Percentiles rank a stretch among this genome's conserved stretches.
Evolutionary conservation across 495 filamentous ascomycete genomes (phyloP).

Genomic region (Penicillium cinerascens): DNA sequence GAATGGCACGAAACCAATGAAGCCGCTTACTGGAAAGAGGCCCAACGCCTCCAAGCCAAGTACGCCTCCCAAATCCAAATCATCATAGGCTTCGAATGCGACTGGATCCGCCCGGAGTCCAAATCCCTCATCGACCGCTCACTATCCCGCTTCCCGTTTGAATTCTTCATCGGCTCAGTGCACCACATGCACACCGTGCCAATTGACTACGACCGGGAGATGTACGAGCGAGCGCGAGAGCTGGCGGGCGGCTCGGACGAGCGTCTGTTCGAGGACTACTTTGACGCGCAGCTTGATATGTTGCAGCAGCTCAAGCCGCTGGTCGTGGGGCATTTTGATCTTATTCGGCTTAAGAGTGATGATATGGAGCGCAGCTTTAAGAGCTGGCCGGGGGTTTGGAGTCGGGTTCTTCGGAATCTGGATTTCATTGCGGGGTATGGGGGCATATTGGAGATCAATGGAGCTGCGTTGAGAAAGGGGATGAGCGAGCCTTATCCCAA

Average conservation of each 20-base stretch:
- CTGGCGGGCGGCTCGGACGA: slow-evolving; percentile 63
- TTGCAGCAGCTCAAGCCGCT: slow-evolving; percentile 66
- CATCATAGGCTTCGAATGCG: slow-evolving; percentile 86
- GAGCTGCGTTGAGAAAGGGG: slow-evolving; percentile 80
- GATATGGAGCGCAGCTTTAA: slow-evolving; percentile 58
- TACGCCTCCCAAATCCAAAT: slow-evolving; percentile 73
- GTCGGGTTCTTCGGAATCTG: slow-evolving; percentile 68
- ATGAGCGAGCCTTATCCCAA: slow-evolving; percentile 86
- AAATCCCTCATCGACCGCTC: slow-evolving; percentile 54
- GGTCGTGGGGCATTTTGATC: slow-evolving; percentile 90
- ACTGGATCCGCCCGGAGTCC: slow-evolving; percentile 79
- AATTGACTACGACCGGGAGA: slow-evolving; percentile 75
- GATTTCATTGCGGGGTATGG: slow-evolving; percentile 65
- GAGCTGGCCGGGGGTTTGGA: slow-evolving; percentile 63
- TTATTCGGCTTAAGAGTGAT: slow-evolving; percentile 76
- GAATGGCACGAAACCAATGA: slow-evolving; percentile 52
- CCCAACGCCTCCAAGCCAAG: slow-evolving; percentile 61
- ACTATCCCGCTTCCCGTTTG: slow-evolving; percentile 58
- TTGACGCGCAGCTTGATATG: slow-evolving; percentile 83
- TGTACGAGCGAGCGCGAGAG: slow-evolving; percentile 62
- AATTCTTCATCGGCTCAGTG: slow-evolving; percentile 87
- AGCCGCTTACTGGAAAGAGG: slow-evolving; percentile 68
- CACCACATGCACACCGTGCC: slow-evolving; percentile 84
- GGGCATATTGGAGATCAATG: slow-evolving; percentile 86
- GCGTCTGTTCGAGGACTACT: slow-evolving; percentile 72